Evolutionary conservation across 805 yeast species (phyloP).

Genomic region (Candida pseudofarinosa): DNA sequence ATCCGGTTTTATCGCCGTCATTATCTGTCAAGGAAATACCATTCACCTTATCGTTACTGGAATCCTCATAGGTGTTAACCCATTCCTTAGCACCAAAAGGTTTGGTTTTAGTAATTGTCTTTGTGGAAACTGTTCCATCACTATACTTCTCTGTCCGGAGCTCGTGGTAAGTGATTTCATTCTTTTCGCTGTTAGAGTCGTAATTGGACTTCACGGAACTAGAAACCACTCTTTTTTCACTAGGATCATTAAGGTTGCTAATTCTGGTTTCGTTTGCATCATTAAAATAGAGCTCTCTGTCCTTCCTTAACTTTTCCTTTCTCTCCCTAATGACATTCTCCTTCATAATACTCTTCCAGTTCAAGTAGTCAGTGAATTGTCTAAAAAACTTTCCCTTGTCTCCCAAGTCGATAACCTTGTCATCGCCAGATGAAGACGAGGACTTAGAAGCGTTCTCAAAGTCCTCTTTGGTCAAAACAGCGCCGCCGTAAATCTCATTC

Average conservation of each 20-base stretch:
- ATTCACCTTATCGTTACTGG: slow-evolving; percentile 10
- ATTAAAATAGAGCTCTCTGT: slow-evolving; percentile 1
- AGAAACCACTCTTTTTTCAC: slow-evolving; percentile 18
- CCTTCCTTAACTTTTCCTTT: slow-evolving; percentile 9
- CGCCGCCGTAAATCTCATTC: slow-evolving; percentile 20
- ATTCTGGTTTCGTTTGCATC: background rate
- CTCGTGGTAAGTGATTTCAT: slow-evolving; percentile 28
- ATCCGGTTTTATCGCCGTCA: slow-evolving; percentile 7
- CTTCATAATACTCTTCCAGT: slow-evolving; percentile 61
- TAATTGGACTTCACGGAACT: slow-evolving; percentile 22
- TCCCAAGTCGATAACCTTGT: slow-evolving; percentile 34
- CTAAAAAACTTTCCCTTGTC: slow-evolving; percentile 58
- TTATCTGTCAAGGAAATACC: background rate
- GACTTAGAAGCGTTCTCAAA: slow-evolving; percentile 33
- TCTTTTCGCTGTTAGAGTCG: slow-evolving; percentile 22
- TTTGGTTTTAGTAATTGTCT: slow-evolving; percentile 26
- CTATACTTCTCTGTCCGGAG: slow-evolving; percentile 27
- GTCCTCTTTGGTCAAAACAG: slow-evolving; percentile 54
- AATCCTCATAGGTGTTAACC: slow-evolving; percentile 26
- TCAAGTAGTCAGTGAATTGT: slow-evolving; percentile 59
- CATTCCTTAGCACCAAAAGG: slow-evolving; percentile 33
- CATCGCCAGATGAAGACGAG: slow-evolving; percentile 5
- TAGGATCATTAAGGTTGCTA: background rate
- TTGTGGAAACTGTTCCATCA: slow-evolving; percentile 35
- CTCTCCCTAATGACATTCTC: slow-evolving; percentile 40